Evolutionary conservation across 1,284 basidiomycete genomes (phyloP), one percentile per base, ranked within the genome.

Genomic region (Sporisorium iseilematis-ciliati): DNA sequence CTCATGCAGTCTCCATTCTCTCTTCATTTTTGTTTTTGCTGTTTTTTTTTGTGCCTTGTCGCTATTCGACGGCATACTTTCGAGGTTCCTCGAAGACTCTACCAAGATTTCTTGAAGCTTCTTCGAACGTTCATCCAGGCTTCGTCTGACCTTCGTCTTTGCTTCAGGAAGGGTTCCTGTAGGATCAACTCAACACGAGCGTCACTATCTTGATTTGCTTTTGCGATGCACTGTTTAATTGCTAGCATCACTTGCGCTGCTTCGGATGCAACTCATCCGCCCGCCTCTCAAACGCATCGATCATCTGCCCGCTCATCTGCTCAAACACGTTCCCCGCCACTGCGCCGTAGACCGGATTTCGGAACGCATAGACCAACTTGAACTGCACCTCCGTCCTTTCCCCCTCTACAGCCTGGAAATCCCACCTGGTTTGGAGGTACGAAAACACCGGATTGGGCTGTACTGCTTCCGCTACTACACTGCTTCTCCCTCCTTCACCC

Each of bases 251-350:
- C 7, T 29, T 18, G 5, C 48, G 53, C 21, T 45, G 43, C 3
- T 0, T 6, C 8, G 68, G 55, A 55, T 71, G 68, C 50, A 75
- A 38, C 21, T 56, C 21, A 29, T 68, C 45, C 14, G 67, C 95
- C 35, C 95, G 88, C 77, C 91, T 88, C 86, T 97, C 93, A 81
- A 99, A 99, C 4, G 95, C 95, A 66, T 91, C 88, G 25, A 97
- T 91, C 93, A 97, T 97, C 86, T 92, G 89, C 70, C 90, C 90
- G 8, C 93, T 93, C 10, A 97, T 91, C 82, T 92, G 90, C 23
- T 92, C 92, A 82, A 97, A 93, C 80, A 97, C 93, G 12, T 91
- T 88, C 25, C 91, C 89, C 5, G 93, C 93, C 20, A 95, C 89
- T 1, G 91, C 89, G 1, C 93, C 92, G 83, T 97, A 92, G 40